Evolutionary conservation across 768 basidiomycete species (phyloP), one percentile per base, ranked within the genome.

Genomic region (Kondoa malvinella): DNA sequence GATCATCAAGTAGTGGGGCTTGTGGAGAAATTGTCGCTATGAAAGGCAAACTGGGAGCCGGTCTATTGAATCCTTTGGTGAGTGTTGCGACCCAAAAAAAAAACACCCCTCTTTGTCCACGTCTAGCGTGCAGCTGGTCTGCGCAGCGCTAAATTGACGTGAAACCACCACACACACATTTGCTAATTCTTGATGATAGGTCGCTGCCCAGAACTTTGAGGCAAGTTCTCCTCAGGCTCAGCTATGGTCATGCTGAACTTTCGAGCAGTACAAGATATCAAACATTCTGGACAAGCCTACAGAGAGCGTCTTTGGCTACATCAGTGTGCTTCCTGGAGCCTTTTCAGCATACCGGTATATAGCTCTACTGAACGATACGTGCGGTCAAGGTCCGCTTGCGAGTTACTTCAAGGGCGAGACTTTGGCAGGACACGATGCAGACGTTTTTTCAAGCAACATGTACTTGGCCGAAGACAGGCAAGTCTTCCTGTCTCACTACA

Each of bases 261-360:
- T 34, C 61, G 21, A 31, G 30, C 61, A 16, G 27, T 63, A 16
- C 8, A 31, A 25, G 25, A 60, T 25, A 32, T 64, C 63, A 29
- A 92, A 95, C 74, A 88, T 94, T 71, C 83, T 96, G 34, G 92
- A 96, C 77, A 96, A 96, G 77, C 92, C 92, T 0, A 82, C 92
- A 64, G 92, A 96, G 69, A 74, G 72, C 65, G 72, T 79, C 16
- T 79, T 78, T 50, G 78, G 83, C 81, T 89, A 75, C 64, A 82
- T 76, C 68, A 73, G 74, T 4, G 78, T 92, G 60, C 80, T 95
- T 64, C 91, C 91, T 14, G 90, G 90, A 74, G 91, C 91, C 15
- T 92, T 92, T 80, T 88, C 87, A 66, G 92, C 92, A 2, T 95
- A 89, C 90, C 16, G 90, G 92, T 70, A 0, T 29, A 62, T n/a